A percentile compares a stretch with the other conserved stretches of the same genome.
These are phyloP conservation scores for Penicillium paradoxum DNA, from an alignment of 495 filamentous ascomycete species.

Conservation along the genomic window DNA sequence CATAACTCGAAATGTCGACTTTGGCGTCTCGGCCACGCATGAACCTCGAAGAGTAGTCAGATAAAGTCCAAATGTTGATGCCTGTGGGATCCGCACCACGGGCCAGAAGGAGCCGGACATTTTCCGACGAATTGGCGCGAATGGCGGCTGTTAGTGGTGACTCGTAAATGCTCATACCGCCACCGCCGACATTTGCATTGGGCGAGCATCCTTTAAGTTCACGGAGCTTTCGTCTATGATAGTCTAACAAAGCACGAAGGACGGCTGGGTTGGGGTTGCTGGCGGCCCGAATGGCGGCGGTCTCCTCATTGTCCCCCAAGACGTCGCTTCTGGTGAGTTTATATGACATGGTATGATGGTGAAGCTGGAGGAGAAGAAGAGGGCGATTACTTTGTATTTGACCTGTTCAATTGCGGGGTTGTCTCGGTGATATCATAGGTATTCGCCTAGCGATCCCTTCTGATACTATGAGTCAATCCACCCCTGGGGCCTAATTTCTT, in stretches of 20 bases:
- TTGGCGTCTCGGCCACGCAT: slow-evolving; percentile 9
- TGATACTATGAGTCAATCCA: too few species aligned
- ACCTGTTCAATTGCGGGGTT: too few species aligned
- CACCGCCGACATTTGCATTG: slow-evolving; percentile 1
- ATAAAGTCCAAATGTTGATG: not conserved
- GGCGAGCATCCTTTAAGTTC: slow-evolving; percentile 1
- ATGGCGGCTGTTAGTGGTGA: slow-evolving; percentile 12
- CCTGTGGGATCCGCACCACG: slow-evolving; percentile 4
- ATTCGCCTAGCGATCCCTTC: too few species aligned
- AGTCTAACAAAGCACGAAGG: not conserved
- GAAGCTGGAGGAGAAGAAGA: not conserved
- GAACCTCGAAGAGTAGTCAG: slow-evolving; percentile 9
- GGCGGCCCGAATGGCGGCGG: not conserved
- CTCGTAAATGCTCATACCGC: not conserved
- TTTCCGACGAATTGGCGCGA: slow-evolving; percentile 3
- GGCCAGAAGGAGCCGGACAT: slow-evolving; percentile 5
- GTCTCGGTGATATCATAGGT: too few species aligned
- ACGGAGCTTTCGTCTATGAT: not conserved
- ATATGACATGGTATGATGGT: not conserved
- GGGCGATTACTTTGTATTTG: too few species aligned
- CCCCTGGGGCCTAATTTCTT: too few species aligned
- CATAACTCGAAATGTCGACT: not conserved
- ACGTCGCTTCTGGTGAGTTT: slow-evolving; percentile 4
- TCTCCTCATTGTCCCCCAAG: not conserved
- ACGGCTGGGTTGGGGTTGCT: not conserved